Base-by-base conservation (phyloP, 78 protist species). In the Dictyostelium capitatum region DNA sequence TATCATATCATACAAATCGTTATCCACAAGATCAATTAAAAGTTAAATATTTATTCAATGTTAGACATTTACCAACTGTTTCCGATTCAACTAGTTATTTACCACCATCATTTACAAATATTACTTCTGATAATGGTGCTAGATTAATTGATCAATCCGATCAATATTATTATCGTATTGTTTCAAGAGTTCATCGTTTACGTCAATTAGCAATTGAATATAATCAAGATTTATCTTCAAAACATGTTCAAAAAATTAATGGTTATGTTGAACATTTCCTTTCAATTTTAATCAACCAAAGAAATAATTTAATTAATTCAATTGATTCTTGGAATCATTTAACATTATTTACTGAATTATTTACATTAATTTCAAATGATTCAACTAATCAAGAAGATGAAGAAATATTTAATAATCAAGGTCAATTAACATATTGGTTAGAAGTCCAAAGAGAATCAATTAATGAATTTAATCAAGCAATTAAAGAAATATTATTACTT, bases 101-200 rank as follows among this genome's bases (percentile, higher is more conserved):
- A 19, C 79, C 79, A 73, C 43, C 32, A 43, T 46, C 51, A 3
- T 20, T 30, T 23, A 25, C 56, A 11, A 25, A n/a, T 3, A n/a
- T 79, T 9, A 54, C 59, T 14, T 10, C 14, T 0, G 73, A 57
- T 25, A 57, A 54, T 84, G 92, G 92, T 46, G 17, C 8, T 17
- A 7, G 8, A 5, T 51, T 87, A 37, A 19, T 87, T 9, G 46
- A 87, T 1, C 93, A 87, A 65, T 47, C 93, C 19, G 90, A 91
- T 25, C 53, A 89, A 20, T 91, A 91, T 46, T 91, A 56, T 82
- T 79, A 91, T 72, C 69, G 83, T 54, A 51, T 91, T 12, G 84
- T 82, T 7, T 47, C 95, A 3, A 54, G 95, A 37, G 50, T 91
- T n/a, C 80, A 91, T 82, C 32, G 65, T 30, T 47, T 91, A 2